phyloP scores from a whole-genome alignment of 352 stramenopile genomes.

The Pythium chondricola region DNA sequence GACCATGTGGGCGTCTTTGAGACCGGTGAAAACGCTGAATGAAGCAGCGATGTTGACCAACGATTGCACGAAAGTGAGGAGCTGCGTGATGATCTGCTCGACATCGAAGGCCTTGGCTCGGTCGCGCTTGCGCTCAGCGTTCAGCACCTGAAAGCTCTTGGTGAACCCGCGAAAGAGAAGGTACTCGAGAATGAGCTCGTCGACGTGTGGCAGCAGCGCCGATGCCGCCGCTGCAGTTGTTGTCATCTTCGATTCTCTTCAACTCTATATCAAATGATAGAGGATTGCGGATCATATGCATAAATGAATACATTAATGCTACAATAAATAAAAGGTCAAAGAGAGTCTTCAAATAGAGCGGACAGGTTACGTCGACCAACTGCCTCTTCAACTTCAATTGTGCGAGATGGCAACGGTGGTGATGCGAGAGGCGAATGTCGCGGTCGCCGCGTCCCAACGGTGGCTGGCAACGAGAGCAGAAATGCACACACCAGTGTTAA shows the following conservation, averaged over 20 bases:
- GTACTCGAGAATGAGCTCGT: slow-evolving; percentile 85
- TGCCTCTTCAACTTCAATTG: slow-evolving; percentile 4
- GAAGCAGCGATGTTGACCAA: slow-evolving; percentile 9
- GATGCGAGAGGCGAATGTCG: neutral
- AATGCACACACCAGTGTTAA: no score
- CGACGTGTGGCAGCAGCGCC: slow-evolving; percentile 63
- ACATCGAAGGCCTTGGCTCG: slow-evolving; percentile 68
- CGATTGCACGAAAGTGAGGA: slow-evolving; percentile 57
- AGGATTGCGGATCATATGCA: slow-evolving; percentile 12
- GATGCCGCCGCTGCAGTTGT: slow-evolving; percentile 16
- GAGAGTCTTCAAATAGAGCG: neutral
- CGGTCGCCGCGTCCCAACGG: no score
- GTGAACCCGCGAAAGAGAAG: slow-evolving; percentile 82
- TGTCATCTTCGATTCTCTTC: slow-evolving; percentile 6
- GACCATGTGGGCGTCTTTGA: neutral
- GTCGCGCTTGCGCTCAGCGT: slow-evolving; percentile 64
- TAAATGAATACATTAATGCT: neutral
- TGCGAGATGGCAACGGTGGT: neutral
- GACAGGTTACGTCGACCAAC: neutral
- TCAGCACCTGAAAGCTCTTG: slow-evolving; percentile 81
- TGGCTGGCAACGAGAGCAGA: no score
- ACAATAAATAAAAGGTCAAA: neutral
- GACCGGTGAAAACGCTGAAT: no score
- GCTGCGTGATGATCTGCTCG: slow-evolving; percentile 65
- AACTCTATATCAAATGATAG: slow-evolving; percentile 10